A percentile compares a stretch with the other conserved stretches of the same genome.
Evolutionary conservation across 306 rosid genomes (phyloP).

Genomic region (Glycyrrhiza uralensis): DNA sequence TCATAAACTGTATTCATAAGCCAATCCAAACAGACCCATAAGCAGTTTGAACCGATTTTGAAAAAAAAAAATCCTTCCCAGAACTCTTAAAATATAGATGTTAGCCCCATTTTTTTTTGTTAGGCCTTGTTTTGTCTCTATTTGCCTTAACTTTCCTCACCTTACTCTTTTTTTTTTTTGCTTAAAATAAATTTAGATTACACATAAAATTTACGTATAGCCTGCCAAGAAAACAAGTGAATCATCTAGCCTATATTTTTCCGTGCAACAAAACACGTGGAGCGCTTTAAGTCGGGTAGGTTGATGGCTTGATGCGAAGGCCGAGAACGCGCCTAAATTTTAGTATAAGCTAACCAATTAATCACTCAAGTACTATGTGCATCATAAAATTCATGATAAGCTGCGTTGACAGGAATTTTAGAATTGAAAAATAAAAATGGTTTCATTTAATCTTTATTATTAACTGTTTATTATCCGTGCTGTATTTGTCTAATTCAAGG

Average conservation of each 20-base stretch:
- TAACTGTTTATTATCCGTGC: background rate
- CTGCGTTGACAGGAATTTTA: background rate
- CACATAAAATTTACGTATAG: too few species aligned
- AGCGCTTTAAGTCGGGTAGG: background rate
- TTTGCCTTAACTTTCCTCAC: too few species aligned
- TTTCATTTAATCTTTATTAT: background rate
- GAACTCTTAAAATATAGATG: too few species aligned
- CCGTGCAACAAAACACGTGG: background rate
- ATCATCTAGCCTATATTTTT: background rate
- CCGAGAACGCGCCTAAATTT: background rate
- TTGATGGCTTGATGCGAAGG: background rate
- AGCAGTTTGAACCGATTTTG: too few species aligned
- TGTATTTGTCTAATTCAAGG: slow-evolving; percentile 13
- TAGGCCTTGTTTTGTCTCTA: too few species aligned
- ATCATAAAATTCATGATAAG: background rate
- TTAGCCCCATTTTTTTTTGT: too few species aligned
- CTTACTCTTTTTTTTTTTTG: too few species aligned
- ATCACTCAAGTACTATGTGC: background rate
- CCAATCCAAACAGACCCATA: too few species aligned
- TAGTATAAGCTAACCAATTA: background rate
- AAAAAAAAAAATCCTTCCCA: too few species aligned
- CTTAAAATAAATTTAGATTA: too few species aligned
- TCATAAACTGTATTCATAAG: too few species aligned
- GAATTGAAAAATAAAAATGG: background rate
- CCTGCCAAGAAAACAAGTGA: too few species aligned